phyloP scores from a whole-genome alignment of 2,329 filamentous ascomycete genomes.

The Cercospora sp. region DNA sequence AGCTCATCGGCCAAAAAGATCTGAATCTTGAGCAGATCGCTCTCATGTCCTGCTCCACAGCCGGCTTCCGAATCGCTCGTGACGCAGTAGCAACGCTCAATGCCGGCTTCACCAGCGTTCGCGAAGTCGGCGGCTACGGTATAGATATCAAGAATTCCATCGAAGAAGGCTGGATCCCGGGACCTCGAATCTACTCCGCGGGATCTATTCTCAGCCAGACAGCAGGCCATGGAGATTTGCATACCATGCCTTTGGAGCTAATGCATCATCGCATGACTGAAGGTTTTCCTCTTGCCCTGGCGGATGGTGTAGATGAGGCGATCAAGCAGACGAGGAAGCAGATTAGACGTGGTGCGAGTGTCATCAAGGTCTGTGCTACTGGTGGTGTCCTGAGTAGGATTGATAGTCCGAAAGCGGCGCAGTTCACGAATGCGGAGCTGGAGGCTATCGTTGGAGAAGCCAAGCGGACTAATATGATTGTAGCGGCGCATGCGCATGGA shows the following conservation, averaged over 20 bases:
- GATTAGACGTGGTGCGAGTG: constrained; percentile 22
- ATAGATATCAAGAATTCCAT: constrained; percentile 49
- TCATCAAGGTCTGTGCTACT: constrained; percentile 34
- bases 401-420: constrained; percentile 29
- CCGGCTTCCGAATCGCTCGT: constrained; percentile 47
- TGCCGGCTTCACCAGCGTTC: constrained; percentile 54
- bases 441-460: constrained; percentile 33
- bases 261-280: constrained; percentile 39
- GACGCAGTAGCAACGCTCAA: constrained; percentile 48
- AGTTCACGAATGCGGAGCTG: constrained; percentile 30
- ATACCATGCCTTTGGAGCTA: constrained; percentile 41
- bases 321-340: constrained; percentile 21
- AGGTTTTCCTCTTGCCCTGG: constrained; percentile 32
- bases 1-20: constrained; percentile 21
- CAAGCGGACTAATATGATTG: constrained; percentile 26
- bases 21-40: constrained; percentile 21
- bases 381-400: constrained; percentile 37
- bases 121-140: constrained; percentile 54
- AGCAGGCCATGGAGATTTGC: constrained; percentile 53
- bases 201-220: constrained; percentile 51
- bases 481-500: constrained; percentile 41
- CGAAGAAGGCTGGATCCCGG: constrained; percentile 48
- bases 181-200: constrained; percentile 54
- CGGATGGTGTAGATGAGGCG: constrained; percentile 21
- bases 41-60: constrained; percentile 34